Conservation (phyloP, 176 grass and related monocot genomes). For the Oryza meyeriana region DNA sequence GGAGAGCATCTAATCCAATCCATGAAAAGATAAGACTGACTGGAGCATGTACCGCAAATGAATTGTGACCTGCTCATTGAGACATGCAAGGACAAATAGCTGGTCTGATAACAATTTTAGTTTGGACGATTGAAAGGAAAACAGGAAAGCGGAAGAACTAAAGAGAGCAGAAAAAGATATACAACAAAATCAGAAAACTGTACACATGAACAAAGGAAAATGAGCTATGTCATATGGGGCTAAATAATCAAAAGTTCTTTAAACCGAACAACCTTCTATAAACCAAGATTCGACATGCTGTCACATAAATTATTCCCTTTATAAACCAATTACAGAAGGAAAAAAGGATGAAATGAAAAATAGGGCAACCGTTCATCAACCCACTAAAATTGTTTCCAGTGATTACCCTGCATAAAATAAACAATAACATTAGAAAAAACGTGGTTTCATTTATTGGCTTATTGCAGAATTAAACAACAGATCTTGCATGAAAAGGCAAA, state of each 20-base stretch:
- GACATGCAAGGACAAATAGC: not conserved
- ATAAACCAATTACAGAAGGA: conserved; percentile 62
- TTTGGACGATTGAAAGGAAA: not conserved
- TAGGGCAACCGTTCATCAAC: conserved; percentile 38
- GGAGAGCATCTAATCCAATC: not conserved
- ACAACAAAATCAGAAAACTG: not conserved
- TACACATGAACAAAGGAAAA: conserved; percentile 5
- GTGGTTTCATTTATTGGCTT: not conserved
- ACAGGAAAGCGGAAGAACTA: not conserved
- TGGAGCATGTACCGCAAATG: not conserved
- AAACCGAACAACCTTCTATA: conserved; percentile 59
- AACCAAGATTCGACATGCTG: conserved; percentile 51
- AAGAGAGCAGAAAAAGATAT: not conserved
- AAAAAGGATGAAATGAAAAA: conserved; percentile 48
- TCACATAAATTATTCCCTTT: conserved; percentile 62
- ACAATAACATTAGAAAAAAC: conserved; percentile 14
- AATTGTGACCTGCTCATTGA: not conserved
- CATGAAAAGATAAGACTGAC: not conserved
- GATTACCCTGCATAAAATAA: conserved; percentile 40
- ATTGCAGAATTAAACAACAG: not conserved
- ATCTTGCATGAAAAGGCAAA: not conserved
- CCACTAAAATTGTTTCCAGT: conserved; percentile 47
- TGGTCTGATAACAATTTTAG: not conserved
- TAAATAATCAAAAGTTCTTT: conserved; percentile 37
- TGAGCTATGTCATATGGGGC: conserved; percentile 5